phyloP scores from a whole-genome alignment of 108 stramenopile species.

The Nitzschia putrida region DNA sequence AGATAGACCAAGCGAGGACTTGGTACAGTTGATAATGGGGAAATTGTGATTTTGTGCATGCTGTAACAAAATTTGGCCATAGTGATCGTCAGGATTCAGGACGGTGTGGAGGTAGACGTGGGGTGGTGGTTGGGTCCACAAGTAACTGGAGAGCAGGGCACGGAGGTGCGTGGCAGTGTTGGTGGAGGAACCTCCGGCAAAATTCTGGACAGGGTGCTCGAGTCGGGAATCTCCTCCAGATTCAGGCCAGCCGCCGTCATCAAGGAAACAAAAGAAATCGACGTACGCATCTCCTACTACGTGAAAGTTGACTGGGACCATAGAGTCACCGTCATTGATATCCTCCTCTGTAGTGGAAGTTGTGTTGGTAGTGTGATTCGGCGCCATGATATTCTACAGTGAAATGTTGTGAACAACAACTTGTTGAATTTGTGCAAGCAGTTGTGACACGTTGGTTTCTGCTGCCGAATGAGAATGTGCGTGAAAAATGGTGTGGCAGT shows the following conservation, averaged over 20 bases:
- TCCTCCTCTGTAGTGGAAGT: too few species aligned
- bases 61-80: constrained; percentile 56
- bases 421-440: too few species aligned
- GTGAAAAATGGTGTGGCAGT: too few species aligned
- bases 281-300: constrained; percentile 80
- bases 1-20: constrained; percentile 13
- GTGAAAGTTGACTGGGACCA: constrained; percentile 31
- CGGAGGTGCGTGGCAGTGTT: constrained; percentile 78
- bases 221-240: constrained; percentile 71
- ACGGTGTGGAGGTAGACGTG: constrained; percentile 60
- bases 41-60: constrained; percentile 61
- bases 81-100: constrained; percentile 68
- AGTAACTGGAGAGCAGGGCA: constrained; percentile 32
- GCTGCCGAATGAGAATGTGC: too few species aligned
- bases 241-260: constrained; percentile 44
- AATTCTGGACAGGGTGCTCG: constrained; percentile 50
- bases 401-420: too few species aligned
- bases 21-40: constrained; percentile 55
- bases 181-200: constrained; percentile 71
- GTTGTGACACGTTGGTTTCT: too few species aligned
- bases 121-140: constrained; percentile 10
- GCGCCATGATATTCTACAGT: too few species aligned
- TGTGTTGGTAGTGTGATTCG: too few species aligned
- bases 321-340: too few species aligned
- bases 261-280: constrained; percentile 70